Base-by-base conservation (phyloP, 2,329 filamentous ascomycete species). In the Venturia aucupariae region DNA sequence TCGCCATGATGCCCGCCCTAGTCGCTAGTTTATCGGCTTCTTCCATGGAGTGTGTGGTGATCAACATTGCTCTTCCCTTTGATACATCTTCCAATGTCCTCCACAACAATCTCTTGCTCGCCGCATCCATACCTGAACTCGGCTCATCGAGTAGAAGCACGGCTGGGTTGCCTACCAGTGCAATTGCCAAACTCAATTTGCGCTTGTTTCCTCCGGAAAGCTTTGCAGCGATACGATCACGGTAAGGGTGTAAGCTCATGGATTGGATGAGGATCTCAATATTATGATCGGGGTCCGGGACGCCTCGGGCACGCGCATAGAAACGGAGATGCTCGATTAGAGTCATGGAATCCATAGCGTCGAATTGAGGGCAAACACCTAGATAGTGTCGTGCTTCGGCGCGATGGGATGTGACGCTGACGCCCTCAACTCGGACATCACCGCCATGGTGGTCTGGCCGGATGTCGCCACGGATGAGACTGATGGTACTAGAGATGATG, bases 11-110 rank as follows among this genome's bases (percentile, higher is more conserved):
- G 15, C 91, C 93, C 0, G 89, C 91, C 1, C 91, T 83, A 38
- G 86, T 86, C 0, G 92, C 92, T 2, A 97, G 81, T 0, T 92
- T 92, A 71, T 96, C 91, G 0, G 92, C 93, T 76, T 97, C 93
- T 74, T 97, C 92, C 92, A 97, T 96, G 60, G 86, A 90, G 74
- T 97, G 93, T 0, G 93, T 97, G 0, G 93, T 97, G 22, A 97
- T 82, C 1, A 97, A 80, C 19, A 97, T 84, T 0, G 88, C 90
- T n/a, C 92, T 84, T 0, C 91, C 91, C 0, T 86, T 83, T 0
- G 88, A 86, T 3, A 92, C 86, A 1, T 86, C 82, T 3, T 85
- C 84, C 0, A 97, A 80, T 0, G 92, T 96, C 65, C 85, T 85
- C 93, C 93, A 97, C 90, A 97, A 96, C 68, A 95, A 84, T 51